A percentile compares a stretch with the other conserved stretches of the same genome.
Conservation (phyloP, 139 green algal species). For the Edaphochlamys debaryana region DNA sequence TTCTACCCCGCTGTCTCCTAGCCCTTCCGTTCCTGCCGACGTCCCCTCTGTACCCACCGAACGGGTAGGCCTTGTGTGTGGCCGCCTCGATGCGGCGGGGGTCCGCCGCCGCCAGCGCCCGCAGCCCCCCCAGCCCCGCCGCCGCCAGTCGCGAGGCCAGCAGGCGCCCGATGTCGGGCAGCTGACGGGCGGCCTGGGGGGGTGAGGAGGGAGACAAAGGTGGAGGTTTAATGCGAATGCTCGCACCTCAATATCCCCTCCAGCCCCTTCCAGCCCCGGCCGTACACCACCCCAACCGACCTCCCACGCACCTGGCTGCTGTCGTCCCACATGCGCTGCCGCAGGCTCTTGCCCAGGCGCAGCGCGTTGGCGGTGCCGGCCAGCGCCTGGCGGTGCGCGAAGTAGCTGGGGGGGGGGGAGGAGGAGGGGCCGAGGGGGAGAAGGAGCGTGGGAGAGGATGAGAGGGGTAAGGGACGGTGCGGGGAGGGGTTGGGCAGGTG, state of each 20-base stretch:
- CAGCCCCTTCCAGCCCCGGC: no score
- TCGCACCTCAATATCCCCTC: no score
- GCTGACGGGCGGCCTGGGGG: slow-evolving; percentile 55
- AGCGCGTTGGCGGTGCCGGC: slow-evolving; percentile 68
- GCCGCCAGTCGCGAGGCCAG: slow-evolving; percentile 61
- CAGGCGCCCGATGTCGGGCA: slow-evolving; percentile 64
- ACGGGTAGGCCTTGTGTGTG: slow-evolving; percentile 73
- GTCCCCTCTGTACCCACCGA: slow-evolving; percentile 13
- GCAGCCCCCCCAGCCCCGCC: slow-evolving; percentile 55
- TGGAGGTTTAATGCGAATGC: no score
- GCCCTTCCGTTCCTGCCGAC: no score
- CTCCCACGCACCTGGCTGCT: slow-evolving; percentile 17
- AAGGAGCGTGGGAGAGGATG: no score
- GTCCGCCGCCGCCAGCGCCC: slow-evolving; percentile 58
- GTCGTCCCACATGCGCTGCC: slow-evolving; percentile 71
- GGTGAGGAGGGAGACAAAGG: no score
- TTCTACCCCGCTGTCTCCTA: no score
- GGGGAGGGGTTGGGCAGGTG: no score
- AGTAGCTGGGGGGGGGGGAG: slow-evolving; percentile 55
- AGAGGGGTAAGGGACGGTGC: no score
- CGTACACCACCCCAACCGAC: no score
- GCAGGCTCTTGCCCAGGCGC: slow-evolving; percentile 51
- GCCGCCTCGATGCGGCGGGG: slow-evolving; percentile 68
- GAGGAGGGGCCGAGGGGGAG: no score
- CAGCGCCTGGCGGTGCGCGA: slow-evolving; percentile 47